A percentile compares a stretch with the other conserved stretches of the same genome.
Conservation (phyloP, 2,329 filamentous ascomycete species). For the Ophiobolus disseminans region DNA sequence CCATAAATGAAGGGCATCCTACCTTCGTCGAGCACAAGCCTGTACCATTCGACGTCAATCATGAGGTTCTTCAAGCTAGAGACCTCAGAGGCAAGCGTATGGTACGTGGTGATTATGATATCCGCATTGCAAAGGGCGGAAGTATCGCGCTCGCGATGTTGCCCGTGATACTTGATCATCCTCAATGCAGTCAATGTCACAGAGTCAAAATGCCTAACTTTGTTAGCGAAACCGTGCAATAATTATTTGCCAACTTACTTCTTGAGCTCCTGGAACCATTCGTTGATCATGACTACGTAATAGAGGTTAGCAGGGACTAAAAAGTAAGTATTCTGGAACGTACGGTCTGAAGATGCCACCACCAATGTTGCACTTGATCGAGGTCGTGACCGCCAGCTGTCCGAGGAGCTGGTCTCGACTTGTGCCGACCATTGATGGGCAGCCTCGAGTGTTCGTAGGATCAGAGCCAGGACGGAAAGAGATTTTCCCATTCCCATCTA, state of each 20-base stretch:
- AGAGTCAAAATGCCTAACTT: slow-evolving; percentile 30
- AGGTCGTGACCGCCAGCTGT: neutral
- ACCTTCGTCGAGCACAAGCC: slow-evolving; percentile 42
- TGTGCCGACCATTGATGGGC: slow-evolving; percentile 47
- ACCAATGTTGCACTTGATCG: slow-evolving; percentile 35
- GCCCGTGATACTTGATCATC: slow-evolving; percentile 35
- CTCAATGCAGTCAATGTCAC: slow-evolving; percentile 12
- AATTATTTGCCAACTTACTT: slow-evolving; percentile 39
- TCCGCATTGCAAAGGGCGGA: slow-evolving; percentile 24
- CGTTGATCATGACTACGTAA: slow-evolving; percentile 37
- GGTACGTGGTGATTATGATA: slow-evolving; percentile 42
- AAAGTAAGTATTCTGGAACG: slow-evolving; percentile 42
- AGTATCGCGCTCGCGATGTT: slow-evolving; percentile 15
- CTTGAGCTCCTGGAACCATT: slow-evolving; percentile 39
- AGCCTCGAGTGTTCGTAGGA: slow-evolving; percentile 51
- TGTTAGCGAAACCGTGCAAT: neutral
- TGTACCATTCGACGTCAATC: slow-evolving; percentile 34
- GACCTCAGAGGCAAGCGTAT: slow-evolving; percentile 27
- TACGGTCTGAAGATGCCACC: slow-evolving; percentile 38
- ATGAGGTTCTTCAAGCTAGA: slow-evolving; percentile 13
- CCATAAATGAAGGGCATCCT: neutral
- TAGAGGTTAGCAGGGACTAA: neutral
- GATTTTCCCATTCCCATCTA: slow-evolving; percentile 67
- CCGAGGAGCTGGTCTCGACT: neutral
- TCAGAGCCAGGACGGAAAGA: slow-evolving; percentile 59